Conservation (phyloP, 2,329 filamentous ascomycete species). For the Aspergillus caelatus region DNA sequence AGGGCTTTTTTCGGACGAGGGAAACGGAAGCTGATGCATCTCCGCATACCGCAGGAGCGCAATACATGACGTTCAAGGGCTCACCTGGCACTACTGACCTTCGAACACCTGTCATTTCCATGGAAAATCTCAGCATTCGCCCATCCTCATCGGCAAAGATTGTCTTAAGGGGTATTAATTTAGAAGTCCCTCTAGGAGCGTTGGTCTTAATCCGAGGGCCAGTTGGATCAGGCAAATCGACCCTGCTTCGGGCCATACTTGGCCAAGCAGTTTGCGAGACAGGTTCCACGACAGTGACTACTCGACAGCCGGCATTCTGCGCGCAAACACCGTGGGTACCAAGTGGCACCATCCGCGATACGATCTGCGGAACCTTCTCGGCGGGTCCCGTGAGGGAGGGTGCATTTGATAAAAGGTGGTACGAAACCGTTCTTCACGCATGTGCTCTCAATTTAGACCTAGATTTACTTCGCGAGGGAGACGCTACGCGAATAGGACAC, state of each 20-base stretch:
- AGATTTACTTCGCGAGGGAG: constrained; percentile 23
- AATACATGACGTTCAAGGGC: too few species aligned
- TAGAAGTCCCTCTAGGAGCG: not conserved
- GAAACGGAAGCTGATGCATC: too few species aligned
- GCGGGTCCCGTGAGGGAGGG: not conserved
- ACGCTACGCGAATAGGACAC: constrained; percentile 4
- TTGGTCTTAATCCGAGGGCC: constrained; percentile 16
- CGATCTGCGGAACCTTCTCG: too few species aligned
- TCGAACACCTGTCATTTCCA: too few species aligned
- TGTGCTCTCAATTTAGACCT: constrained; percentile 31
- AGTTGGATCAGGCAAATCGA: constrained; percentile 18
- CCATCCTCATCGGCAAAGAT: too few species aligned
- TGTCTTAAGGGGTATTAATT: not conserved
- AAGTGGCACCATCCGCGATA: constrained; percentile 69
- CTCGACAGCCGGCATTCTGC: constrained; percentile 48
- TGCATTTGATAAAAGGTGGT: constrained; percentile 23
- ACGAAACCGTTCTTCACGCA: constrained; percentile 17
- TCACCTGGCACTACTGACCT: too few species aligned
- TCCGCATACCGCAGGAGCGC: too few species aligned
- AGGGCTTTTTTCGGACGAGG: too few species aligned
- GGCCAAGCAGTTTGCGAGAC: constrained; percentile 5
- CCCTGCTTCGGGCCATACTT: constrained; percentile 12
- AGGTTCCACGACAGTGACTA: not conserved
- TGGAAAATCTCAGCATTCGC: too few species aligned
- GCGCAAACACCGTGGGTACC: constrained; percentile 91